These are phyloP conservation scores for Cercospora citrullina DNA, from an alignment of 2,329 filamentous ascomycete species.

Conservation along the genomic window DNA sequence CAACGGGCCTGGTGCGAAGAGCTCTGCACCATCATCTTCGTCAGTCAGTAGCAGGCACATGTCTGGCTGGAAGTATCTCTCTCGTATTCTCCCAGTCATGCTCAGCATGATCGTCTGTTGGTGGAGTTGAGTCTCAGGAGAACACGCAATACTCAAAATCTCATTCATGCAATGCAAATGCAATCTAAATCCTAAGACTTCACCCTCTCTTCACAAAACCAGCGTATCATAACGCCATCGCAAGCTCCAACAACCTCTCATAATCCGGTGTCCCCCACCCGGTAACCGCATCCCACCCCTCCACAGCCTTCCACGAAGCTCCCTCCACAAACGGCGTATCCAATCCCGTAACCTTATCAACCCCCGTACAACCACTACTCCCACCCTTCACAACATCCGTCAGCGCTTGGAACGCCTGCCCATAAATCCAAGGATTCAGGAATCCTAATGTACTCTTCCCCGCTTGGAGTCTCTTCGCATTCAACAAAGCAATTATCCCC, in stretches of 20 bases:
- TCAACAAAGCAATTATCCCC: constrained; percentile 33
- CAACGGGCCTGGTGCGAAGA: background rate
- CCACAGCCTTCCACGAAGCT: constrained; percentile 30
- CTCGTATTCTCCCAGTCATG: background rate
- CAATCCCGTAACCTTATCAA: constrained; percentile 30
- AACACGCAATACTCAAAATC: background rate
- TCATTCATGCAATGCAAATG: too few relatives aligned
- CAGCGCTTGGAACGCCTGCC: constrained; percentile 47
- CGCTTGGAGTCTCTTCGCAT: constrained; percentile 35
- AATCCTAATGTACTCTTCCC: constrained; percentile 57
- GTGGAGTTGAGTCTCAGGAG: background rate
- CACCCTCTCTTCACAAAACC: background rate
- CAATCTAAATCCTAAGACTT: background rate
- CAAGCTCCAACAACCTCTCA: constrained; percentile 22
- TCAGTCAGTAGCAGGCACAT: background rate
- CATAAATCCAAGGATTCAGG: constrained; percentile 62
- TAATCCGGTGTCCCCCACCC: constrained; percentile 38
- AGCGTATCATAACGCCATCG: constrained; percentile 7
- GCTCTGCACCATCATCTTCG: background rate
- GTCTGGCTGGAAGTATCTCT: background rate
- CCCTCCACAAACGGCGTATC: constrained; percentile 14
- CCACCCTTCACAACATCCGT: constrained; percentile 50
- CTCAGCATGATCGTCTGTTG: background rate
- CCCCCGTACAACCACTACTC: constrained; percentile 42
- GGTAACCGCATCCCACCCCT: constrained; percentile 39